phyloP scores from a whole-genome alignment of 441 rosid genomes.

The Metrosideros polymorpha region DNA sequence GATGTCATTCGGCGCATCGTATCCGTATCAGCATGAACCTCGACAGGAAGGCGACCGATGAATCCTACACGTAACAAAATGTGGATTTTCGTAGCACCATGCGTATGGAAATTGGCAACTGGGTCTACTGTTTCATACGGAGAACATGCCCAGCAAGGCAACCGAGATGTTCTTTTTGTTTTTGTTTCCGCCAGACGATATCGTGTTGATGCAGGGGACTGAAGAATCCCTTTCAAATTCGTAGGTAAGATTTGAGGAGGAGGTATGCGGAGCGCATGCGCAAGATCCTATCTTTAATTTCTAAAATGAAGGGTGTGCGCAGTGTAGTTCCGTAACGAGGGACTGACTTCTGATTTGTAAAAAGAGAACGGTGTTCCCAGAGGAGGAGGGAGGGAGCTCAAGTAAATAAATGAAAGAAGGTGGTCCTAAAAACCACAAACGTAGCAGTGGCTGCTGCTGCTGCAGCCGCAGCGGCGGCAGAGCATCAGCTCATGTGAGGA shows the following conservation, averaged over 20 bases:
- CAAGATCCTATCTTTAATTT: not conserved
- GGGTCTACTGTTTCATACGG: not conserved
- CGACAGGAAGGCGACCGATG: not conserved
- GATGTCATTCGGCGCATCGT: not conserved
- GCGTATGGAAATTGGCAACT: not conserved
- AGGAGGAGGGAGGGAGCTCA: not conserved
- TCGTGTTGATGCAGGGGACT: not conserved
- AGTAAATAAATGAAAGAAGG: not conserved
- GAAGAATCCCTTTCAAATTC: not conserved
- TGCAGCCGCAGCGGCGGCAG: not conserved
- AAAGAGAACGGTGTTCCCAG: not conserved
- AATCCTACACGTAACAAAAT: not conserved
- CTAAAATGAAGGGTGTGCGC: not conserved
- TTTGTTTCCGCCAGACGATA: not conserved
- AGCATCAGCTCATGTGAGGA: not conserved
- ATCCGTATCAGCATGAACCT: not conserved
- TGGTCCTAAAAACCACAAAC: not conserved
- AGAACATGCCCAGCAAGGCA: not conserved
- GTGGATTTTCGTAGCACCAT: not conserved
- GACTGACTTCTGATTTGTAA: not conserved
- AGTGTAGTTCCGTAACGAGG: not conserved
- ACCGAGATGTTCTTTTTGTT: not conserved
- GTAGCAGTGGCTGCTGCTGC: not conserved
- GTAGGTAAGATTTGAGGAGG: not conserved
- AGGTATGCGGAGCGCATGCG: not conserved